Evolutionary conservation across 768 basidiomycete species (phyloP).

Genomic region (Pilatotrama ljubarskyi): DNA sequence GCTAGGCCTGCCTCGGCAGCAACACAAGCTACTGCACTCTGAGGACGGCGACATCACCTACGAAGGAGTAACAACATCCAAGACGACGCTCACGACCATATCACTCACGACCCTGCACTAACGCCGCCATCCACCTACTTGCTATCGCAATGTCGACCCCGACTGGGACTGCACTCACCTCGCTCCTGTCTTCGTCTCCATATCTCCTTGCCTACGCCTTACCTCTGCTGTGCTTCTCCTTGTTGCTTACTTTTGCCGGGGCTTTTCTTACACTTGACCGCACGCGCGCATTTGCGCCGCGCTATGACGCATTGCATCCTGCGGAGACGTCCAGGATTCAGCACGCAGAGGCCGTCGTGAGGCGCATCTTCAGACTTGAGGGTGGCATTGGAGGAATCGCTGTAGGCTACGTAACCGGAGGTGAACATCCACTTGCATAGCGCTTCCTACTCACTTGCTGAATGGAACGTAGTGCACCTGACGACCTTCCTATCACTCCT

Average conservation of each 20-base stretch:
- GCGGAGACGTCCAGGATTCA: conserved; percentile 22
- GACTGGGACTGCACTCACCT: conserved; percentile 19
- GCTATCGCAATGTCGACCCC: conserved; percentile 15
- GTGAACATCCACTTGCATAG: conserved; percentile 37
- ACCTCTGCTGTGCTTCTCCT: conserved; percentile 59
- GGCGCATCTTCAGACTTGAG: conserved; percentile 45
- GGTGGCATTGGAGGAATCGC: conserved; percentile 66
- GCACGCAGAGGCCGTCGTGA: conserved; percentile 28
- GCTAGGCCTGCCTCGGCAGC: neutral
- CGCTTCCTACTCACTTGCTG: neutral
- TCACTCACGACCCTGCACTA: conserved; percentile 8
- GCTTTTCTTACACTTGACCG: conserved; percentile 72
- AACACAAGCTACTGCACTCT: neutral
- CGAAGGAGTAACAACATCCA: neutral
- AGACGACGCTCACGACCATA: conserved; percentile 5
- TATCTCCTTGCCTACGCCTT: conserved; percentile 58
- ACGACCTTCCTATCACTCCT: conserved; percentile 61
- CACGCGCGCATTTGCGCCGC: conserved; percentile 58
- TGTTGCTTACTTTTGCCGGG: conserved; percentile 64
- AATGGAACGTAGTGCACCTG: conserved; percentile 45
- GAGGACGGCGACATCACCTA: neutral
- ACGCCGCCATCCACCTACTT: neutral
- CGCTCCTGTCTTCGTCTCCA: conserved; percentile 48
- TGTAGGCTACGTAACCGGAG: conserved; percentile 58
- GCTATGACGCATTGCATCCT: conserved; percentile 34